Evolutionary conservation across 768 basidiomycete species (phyloP), one percentile per base, ranked within the genome.

Genomic region (Russula lepida): DNA sequence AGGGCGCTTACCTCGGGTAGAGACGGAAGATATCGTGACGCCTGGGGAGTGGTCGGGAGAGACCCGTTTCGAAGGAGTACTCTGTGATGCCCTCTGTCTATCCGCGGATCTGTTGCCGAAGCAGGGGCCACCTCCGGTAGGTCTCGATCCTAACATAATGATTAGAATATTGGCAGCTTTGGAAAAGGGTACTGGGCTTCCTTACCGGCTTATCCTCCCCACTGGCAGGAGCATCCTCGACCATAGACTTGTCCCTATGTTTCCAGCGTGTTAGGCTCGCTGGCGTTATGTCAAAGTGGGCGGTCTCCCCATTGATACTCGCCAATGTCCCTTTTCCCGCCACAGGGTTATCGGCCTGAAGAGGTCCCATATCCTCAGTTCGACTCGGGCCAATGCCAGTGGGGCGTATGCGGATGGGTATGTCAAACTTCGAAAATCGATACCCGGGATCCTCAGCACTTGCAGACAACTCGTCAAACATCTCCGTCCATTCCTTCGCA

Each of bases 401-500:
- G 9, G 39, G 41, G 19, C 37, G 41, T 27, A 51, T 52, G 56
- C 35, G 51, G 44, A 37, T 41, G 5, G 33, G n/a, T 2, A 17
- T 12, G 11, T 39, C 33, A 25, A 37, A 25, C 12, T 48, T 32
- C 6, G 56, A 4, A 30, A 25, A 8, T 43, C 13, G 25, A 28
- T 27, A 35, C 28, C 25, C 61, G 27, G 21, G 44, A 27, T 28
- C 9, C 11, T 35, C 17, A 37, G 23, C n/a, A 12, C 25, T 2
- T 3, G 17, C 27, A 25, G 46, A 54, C 27, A 62, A 15, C 6
- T 62, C 54, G 21, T 64, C 55, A 15, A 62, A 64, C 60, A 64
- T 62, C 13, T 27, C 48, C 25, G 54, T 39, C 63, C 63, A 64
- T 13, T 62, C 63, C 35, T 46, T 48, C 23, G 60, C 55, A 9